phyloP scores from a whole-genome alignment of 257 asterid genomes.

The Jacaranda copaia region DNA sequence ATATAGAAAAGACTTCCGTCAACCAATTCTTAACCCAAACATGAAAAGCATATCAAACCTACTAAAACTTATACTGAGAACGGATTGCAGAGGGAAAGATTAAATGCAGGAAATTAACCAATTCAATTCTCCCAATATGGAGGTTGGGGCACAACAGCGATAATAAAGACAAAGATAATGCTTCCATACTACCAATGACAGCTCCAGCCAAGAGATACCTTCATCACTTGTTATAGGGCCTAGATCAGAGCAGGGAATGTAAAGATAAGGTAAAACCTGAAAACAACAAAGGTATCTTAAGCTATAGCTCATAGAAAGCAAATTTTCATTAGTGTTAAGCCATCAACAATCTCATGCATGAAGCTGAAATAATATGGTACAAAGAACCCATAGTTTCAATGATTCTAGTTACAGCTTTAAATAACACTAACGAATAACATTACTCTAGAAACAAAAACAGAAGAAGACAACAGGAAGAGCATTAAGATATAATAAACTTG shows the following conservation, averaged over 20 bases:
- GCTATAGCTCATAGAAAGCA: conserved; percentile 22
- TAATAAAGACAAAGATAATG: conserved; percentile 24
- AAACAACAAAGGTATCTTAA: conserved; percentile 30
- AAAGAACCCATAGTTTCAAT: conserved; percentile 10
- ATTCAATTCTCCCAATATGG: neutral
- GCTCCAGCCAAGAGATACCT: conserved; percentile 55
- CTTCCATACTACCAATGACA: conserved; percentile 20
- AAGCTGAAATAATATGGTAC: conserved; percentile 5
- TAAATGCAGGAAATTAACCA: neutral
- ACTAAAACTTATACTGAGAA: neutral
- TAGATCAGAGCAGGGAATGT: conserved; percentile 72
- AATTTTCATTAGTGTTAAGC: neutral
- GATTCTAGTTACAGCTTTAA: conserved; percentile 2
- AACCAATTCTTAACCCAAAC: neutral
- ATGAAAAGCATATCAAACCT: neutral
- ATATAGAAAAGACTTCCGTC: conserved; percentile 3
- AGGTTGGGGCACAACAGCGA: conserved; percentile 8
- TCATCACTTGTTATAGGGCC: conserved; percentile 55
- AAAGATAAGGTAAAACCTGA: conserved; percentile 90
- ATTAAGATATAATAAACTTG: conserved; percentile 21
- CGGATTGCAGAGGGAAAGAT: neutral
- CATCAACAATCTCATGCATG: conserved; percentile 25
- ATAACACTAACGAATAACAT: conserved; percentile 3
- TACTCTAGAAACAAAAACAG: conserved; percentile 5
- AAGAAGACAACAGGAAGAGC: conserved; percentile 18